Percentiles rank a stretch among this genome's conserved stretches.
These are phyloP conservation scores for Suhomyces tanzawaensis DNA, from an alignment of 805 yeast genomes.

Conservation along the genomic window DNA sequence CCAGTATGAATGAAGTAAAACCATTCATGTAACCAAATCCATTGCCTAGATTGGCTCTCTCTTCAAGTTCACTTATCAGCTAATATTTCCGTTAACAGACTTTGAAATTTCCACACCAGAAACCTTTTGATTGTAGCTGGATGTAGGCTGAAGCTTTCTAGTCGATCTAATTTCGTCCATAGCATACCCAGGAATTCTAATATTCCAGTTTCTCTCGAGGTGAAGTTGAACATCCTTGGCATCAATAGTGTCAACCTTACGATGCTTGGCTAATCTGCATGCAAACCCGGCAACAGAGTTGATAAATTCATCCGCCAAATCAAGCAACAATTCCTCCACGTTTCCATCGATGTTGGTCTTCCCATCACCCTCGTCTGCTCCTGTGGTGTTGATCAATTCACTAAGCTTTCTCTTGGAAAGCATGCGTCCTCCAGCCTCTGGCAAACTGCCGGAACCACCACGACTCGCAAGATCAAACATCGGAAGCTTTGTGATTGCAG, in stretches of 20 bases:
- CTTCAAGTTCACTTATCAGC: too few species aligned
- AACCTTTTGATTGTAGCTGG: slow-evolving; percentile 61
- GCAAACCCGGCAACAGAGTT: slow-evolving; percentile 89
- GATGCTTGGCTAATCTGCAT: slow-evolving; percentile 90
- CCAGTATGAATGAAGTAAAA: too few species aligned
- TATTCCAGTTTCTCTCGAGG: slow-evolving; percentile 91
- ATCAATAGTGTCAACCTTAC: slow-evolving; percentile 84
- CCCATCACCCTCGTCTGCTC: slow-evolving; percentile 86
- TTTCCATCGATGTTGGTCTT: slow-evolving; percentile 92
- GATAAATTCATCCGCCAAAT: slow-evolving; percentile 94
- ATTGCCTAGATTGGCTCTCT: too few species aligned
- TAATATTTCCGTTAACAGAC: slow-evolving; percentile 50
- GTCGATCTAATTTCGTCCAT: slow-evolving; percentile 85
- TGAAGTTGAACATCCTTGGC: slow-evolving; percentile 89
- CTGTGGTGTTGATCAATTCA: slow-evolving; percentile 80
- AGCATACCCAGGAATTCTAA: slow-evolving; percentile 88
- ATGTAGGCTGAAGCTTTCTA: slow-evolving; percentile 67
- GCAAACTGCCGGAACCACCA: slow-evolving; percentile 28
- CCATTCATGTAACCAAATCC: too few species aligned
- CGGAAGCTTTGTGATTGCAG: slow-evolving; percentile 72
- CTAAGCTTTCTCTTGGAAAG: slow-evolving; percentile 84
- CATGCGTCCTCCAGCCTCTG: slow-evolving; percentile 71
- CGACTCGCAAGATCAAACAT: slow-evolving; percentile 62
- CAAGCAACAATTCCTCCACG: slow-evolving; percentile 86
- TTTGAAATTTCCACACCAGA: slow-evolving; percentile 66